Percentiles rank a stretch among this genome's conserved stretches.
Evolutionary conservation across 2,329 filamentous ascomycete species (phyloP).

Genomic region (Claviceps purpurea): DNA sequence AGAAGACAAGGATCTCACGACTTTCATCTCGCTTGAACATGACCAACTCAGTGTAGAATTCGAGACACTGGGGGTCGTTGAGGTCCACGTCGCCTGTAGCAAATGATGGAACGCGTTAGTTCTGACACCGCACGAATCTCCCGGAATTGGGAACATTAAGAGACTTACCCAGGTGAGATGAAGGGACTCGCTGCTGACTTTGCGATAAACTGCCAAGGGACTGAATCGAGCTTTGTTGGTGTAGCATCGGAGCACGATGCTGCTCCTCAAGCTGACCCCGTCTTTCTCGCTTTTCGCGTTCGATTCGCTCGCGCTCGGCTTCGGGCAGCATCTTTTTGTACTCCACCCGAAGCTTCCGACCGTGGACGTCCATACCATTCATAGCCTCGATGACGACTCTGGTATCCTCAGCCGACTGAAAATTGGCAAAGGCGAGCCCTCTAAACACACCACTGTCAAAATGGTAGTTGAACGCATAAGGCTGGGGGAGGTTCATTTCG

Average conservation of each 20-base stretch:
- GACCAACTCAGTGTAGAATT: conserved; percentile 81
- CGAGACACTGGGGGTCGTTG: conserved; percentile 77
- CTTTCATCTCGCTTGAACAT: conserved; percentile 72
- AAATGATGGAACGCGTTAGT: neutral
- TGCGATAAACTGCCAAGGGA: conserved; percentile 55
- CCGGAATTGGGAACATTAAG: neutral
- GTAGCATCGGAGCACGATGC: conserved; percentile 65
- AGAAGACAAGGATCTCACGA: conserved; percentile 74
- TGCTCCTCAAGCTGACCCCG: conserved; percentile 95
- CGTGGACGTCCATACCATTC: conserved; percentile 92
- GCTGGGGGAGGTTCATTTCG: conserved; percentile 81
- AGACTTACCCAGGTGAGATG: conserved; percentile 30
- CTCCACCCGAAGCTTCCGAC: conserved; percentile 86
- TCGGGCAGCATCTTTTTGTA: conserved; percentile 99
- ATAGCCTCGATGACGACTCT: conserved; percentile 82
- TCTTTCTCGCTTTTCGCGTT: conserved; percentile 91
- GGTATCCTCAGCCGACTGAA: conserved; percentile 90
- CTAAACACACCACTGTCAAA: conserved; percentile 97
- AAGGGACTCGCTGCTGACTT: conserved; percentile 38
- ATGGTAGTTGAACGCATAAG: conserved; percentile 98
- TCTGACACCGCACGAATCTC: neutral
- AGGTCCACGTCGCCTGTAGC: conserved; percentile 58
- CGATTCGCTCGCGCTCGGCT: conserved; percentile 87
- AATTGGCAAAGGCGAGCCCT: conserved; percentile 94
- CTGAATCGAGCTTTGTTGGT: conserved; percentile 76